Percentiles rank a stretch among this genome's conserved stretches.
These are phyloP conservation scores for Capsella bursapastoris DNA, from an alignment of 345 rosid genomes.

Conservation along the genomic window DNA sequence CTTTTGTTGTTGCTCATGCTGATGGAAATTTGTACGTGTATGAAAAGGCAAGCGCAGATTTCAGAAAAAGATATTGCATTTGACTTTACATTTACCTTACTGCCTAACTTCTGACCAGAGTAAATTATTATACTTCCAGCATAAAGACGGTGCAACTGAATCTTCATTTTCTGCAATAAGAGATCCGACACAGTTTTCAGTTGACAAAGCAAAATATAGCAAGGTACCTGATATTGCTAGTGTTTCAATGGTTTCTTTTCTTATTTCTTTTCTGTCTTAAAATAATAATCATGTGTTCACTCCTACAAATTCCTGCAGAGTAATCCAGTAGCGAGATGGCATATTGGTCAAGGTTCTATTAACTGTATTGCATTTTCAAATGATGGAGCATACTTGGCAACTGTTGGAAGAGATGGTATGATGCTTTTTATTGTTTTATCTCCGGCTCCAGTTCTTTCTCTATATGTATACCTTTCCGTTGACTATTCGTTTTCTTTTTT, in stretches of 20 bases:
- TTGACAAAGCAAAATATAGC: slow-evolving; percentile 89
- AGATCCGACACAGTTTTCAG: slow-evolving; percentile 89
- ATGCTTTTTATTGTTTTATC: not conserved
- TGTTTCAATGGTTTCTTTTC: not conserved
- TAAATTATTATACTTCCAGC: slow-evolving; percentile 48
- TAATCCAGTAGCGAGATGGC: slow-evolving; percentile 98
- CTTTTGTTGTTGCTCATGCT: slow-evolving; percentile 93
- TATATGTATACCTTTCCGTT: not conserved
- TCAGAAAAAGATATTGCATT: not conserved
- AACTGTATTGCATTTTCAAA: slow-evolving; percentile 85
- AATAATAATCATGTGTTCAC: slow-evolving; percentile 25
- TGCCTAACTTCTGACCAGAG: slow-evolving; percentile 11
- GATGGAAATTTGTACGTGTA: slow-evolving; percentile 96
- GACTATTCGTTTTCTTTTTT: slow-evolving; percentile 18
- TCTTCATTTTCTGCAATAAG: slow-evolving; percentile 88
- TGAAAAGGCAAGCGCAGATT: slow-evolving; percentile 83
- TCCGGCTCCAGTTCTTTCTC: not conserved
- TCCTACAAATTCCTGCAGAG: slow-evolving; percentile 62
- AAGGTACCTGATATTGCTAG: slow-evolving; percentile 59
- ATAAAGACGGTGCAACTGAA: slow-evolving; percentile 89
- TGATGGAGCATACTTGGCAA: slow-evolving; percentile 87
- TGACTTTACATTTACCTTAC: slow-evolving; percentile 10
- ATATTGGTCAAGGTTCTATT: slow-evolving; percentile 89
- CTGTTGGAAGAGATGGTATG: slow-evolving; percentile 99
- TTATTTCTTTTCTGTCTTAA: slow-evolving; percentile 13